Percentiles rank a stretch among this genome's conserved stretches.
Evolutionary conservation across 2,329 filamentous ascomycete genomes (phyloP).

Genomic region (Sporothrix phasma): DNA sequence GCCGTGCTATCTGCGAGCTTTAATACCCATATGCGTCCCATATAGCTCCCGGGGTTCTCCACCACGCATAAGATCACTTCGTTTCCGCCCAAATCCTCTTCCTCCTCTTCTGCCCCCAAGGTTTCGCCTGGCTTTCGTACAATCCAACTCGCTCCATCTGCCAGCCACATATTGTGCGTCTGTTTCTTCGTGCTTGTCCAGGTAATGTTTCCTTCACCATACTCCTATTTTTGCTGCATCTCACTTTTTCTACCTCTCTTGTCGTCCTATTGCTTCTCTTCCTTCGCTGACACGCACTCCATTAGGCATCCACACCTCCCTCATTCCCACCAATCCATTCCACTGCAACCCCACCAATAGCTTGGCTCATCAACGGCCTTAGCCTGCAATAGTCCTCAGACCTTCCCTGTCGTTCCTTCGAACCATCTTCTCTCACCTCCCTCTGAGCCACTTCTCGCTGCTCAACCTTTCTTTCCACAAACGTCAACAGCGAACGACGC

Average conservation of each 20-base stretch:
- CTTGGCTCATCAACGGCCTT: slow-evolving; percentile 6
- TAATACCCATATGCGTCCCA: not conserved
- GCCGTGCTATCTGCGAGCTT: not conserved
- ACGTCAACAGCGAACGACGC: not conserved
- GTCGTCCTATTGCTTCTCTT: not conserved
- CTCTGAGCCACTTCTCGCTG: not conserved
- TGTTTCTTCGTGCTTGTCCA: not conserved
- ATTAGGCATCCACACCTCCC: slow-evolving; percentile 10
- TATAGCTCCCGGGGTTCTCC: not conserved
- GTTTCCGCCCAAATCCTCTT: not conserved
- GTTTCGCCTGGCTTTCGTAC: not conserved
- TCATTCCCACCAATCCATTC: slow-evolving; percentile 3
- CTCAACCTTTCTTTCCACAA: not conserved
- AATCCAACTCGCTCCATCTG: not conserved
- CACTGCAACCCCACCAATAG: slow-evolving; percentile 5
- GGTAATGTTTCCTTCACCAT: not conserved
- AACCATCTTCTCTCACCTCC: not conserved
- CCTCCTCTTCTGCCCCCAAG: not conserved
- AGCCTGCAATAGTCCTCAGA: not conserved
- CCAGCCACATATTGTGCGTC: not conserved
- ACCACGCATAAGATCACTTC: slow-evolving; percentile 1
- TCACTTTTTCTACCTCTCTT: not conserved
- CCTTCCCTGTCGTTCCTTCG: not conserved
- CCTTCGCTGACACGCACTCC: not conserved
- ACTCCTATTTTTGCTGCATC: not conserved